Conservation (phyloP, 768 basidiomycete genomes). For the Nidula microcarpa region DNA sequence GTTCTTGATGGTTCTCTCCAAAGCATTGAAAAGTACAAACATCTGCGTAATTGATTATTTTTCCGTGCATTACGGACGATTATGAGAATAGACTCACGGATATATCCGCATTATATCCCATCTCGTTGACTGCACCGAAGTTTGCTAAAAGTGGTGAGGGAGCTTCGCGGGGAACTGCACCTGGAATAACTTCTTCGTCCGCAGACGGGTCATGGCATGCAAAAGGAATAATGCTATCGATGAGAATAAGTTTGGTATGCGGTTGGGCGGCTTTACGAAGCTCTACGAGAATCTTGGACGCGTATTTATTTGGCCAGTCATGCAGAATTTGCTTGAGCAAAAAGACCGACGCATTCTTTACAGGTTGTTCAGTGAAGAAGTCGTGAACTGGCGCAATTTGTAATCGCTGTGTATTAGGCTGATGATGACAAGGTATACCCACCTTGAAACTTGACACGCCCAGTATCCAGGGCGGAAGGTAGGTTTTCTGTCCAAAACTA, state of each 20-base stretch:
- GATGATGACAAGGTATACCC: not conserved
- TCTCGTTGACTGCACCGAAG: conserved; percentile 16
- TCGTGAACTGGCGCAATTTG: conserved; percentile 34
- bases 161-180: conserved; percentile 1
- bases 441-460: not conserved
- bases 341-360: conserved; percentile 33
- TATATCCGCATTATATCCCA: conserved; percentile 14
- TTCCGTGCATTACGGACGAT: not conserved
- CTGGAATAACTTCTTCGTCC: not conserved
- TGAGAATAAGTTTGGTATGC: conserved; percentile 25
- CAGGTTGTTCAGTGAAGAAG: conserved; percentile 46
- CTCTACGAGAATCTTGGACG: conserved; percentile 18
- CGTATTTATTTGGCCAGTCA: conserved; percentile 46
- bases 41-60: not conserved
- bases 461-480: not conserved
- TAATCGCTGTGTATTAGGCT: not conserved
- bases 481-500: not conserved
- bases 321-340: conserved; percentile 50
- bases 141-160: conserved; percentile 16
- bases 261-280: conserved; percentile 21
- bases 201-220: conserved; percentile 10
- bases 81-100: conserved; percentile 8
- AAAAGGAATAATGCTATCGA: conserved; percentile 26
- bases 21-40: not conserved
- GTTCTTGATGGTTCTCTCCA: not conserved